Conservation (phyloP, 2,329 filamentous ascomycete genomes). For the Tetracladium maxilliforme region DNA sequence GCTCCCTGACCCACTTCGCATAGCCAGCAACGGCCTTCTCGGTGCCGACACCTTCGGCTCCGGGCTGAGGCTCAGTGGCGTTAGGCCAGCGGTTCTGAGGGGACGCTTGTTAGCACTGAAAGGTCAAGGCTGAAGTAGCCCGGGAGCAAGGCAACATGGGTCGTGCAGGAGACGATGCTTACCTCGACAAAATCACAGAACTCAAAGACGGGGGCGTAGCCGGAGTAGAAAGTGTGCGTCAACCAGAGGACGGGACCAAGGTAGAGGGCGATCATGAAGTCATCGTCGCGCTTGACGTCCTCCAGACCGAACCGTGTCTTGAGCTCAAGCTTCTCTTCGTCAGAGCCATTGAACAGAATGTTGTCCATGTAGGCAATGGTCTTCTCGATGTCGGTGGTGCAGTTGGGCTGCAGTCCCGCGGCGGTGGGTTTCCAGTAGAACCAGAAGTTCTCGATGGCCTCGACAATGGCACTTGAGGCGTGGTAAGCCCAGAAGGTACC, state of each 20-base stretch:
- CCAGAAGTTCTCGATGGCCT: slow-evolving; percentile 42
- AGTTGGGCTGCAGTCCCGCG: slow-evolving; percentile 42
- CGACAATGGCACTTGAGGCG: slow-evolving; percentile 36
- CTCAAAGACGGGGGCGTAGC: slow-evolving; percentile 28
- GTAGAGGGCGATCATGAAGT: slow-evolving; percentile 26
- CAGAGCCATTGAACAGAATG: slow-evolving; percentile 24
- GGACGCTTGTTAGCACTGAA: neutral
- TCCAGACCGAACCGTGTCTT: slow-evolving; percentile 36
- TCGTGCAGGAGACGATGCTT: slow-evolving; percentile 2
- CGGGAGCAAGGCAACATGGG: neutral
- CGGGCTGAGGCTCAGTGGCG: slow-evolving; percentile 14
- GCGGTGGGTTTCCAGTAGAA: slow-evolving; percentile 41
- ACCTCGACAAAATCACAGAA: slow-evolving; percentile 26
- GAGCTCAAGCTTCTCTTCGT: slow-evolving; percentile 23
- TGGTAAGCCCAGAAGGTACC: slow-evolving; percentile 47
- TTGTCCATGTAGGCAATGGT: slow-evolving; percentile 40
- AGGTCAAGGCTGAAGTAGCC: slow-evolving; percentile 1
- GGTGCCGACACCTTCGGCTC: slow-evolving; percentile 32
- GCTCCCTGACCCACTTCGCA: slow-evolving; percentile 32
- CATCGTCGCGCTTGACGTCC: slow-evolving; percentile 26
- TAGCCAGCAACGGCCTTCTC: slow-evolving; percentile 36
- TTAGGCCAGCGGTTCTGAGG: slow-evolving; percentile 17
- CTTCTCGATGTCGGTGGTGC: slow-evolving; percentile 32
- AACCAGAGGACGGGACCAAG: slow-evolving; percentile 46
- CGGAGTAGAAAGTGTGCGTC: slow-evolving; percentile 28